Evolutionary conservation across 805 yeast species (phyloP).

Genomic region (Candida maltosa): DNA sequence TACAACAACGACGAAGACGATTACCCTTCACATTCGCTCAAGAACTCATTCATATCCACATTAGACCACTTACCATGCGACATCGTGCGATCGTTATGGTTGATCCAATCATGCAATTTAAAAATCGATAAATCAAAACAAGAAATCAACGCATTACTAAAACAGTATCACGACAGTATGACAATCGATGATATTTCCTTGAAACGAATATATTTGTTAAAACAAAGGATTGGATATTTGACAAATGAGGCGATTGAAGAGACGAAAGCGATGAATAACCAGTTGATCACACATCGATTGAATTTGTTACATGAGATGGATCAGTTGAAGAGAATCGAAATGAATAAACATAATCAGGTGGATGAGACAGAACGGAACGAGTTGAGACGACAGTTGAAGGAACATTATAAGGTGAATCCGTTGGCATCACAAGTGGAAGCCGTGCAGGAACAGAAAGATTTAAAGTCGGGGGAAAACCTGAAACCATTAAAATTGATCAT

Average conservation of each 20-base stretch:
- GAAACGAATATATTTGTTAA: constrained; percentile 4
- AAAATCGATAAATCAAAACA: constrained; percentile 19
- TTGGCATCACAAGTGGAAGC: constrained; percentile 38
- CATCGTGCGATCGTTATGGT: constrained; percentile 40
- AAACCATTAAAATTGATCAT: constrained; percentile 9
- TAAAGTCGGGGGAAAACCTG: constrained; percentile 1
- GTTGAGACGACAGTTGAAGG: constrained; percentile 26
- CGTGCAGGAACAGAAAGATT: constrained; percentile 22
- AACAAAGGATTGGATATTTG: constrained; percentile 4
- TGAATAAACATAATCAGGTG: constrained; percentile 7
- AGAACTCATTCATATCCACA: constrained; percentile 38
- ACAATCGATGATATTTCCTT: background rate
- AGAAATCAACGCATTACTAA: constrained; percentile 15
- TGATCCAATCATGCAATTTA: constrained; percentile 36
- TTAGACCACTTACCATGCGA: constrained; percentile 45
- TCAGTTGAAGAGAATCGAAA: constrained; percentile 18
- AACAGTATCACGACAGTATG: constrained; percentile 2
- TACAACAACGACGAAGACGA: too few relatives aligned
- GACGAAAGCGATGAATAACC: constrained; percentile 24
- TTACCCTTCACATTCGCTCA: constrained; percentile 19
- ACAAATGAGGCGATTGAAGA: constrained; percentile 23
- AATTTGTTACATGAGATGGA: constrained; percentile 22
- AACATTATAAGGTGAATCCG: constrained; percentile 34
- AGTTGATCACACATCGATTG: constrained; percentile 25
- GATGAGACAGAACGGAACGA: constrained; percentile 12